Conservation (phyloP, 768 basidiomycete genomes). For the Lactarius sp. region DNA sequence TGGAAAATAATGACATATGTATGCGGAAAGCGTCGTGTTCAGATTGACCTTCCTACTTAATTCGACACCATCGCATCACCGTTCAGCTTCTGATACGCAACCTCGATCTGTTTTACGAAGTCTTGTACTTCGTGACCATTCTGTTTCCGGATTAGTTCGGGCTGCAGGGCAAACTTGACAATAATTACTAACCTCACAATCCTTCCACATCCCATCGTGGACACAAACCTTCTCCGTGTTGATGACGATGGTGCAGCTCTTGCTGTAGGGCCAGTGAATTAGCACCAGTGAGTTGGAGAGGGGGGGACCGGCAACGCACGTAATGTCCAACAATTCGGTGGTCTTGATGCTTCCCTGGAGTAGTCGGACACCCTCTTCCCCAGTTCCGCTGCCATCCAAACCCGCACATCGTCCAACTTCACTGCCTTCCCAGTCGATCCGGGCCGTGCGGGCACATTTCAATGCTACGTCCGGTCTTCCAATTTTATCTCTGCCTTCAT, state of each 20-base stretch:
- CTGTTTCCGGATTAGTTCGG: conserved; percentile 34
- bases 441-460: conserved; percentile 57
- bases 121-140: conserved; percentile 69
- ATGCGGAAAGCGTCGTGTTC: background rate
- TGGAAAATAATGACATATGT: conserved; percentile 38
- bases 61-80: conserved; percentile 7
- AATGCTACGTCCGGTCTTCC: conserved; percentile 61
- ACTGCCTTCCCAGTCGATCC: conserved; percentile 65
- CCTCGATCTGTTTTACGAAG: conserved; percentile 72
- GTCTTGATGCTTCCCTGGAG: conserved; percentile 53
- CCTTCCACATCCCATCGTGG: conserved; percentile 72
- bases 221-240: conserved; percentile 63
- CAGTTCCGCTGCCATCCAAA: conserved; percentile 56
- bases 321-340: conserved; percentile 46
- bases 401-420: conserved; percentile 56
- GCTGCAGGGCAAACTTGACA: background rate
- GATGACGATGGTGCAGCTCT: conserved; percentile 86
- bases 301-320: conserved; percentile 39
- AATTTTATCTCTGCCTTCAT: conserved; percentile 54
- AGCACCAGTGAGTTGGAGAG: conserved; percentile 1
- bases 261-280: conserved; percentile 40
- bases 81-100: conserved; percentile 67
- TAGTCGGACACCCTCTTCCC: conserved; percentile 57
- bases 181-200: conserved; percentile 58
- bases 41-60: background rate